A percentile compares a stretch with the other conserved stretches of the same genome.
These are phyloP conservation scores for Gaultheria prostrata DNA, from an alignment of 148 eudicot genomes.

Conservation along the genomic window DNA sequence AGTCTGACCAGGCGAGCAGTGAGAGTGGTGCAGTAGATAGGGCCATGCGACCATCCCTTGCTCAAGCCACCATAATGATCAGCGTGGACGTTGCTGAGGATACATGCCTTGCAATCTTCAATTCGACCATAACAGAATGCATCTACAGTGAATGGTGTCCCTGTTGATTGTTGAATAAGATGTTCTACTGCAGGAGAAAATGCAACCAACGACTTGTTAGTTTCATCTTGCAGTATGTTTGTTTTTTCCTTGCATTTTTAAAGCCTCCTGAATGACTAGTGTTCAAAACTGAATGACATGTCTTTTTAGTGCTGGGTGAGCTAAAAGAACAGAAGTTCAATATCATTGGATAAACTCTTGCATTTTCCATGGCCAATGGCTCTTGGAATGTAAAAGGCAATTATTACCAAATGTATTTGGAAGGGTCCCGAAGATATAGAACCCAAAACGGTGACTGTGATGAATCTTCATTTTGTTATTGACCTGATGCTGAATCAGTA, in stretches of 20 bases:
- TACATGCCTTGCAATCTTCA: constrained; percentile 47
- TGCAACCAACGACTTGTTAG: no score
- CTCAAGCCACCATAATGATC: constrained; percentile 68
- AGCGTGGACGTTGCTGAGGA: constrained; percentile 58
- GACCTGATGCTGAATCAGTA: not conserved
- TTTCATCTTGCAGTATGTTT: no score
- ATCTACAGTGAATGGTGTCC: constrained; percentile 63
- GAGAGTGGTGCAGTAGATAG: constrained; percentile 56
- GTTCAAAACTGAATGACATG: not conserved
- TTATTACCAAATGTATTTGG: not conserved
- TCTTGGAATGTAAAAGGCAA: not conserved
- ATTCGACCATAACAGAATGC: constrained; percentile 56
- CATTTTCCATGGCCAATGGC: not conserved
- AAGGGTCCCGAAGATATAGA: not conserved
- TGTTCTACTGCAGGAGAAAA: no score
- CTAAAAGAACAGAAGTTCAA: not conserved
- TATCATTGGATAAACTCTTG: no score
- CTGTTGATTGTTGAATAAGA: constrained; percentile 22
- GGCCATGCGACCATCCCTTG: constrained; percentile 64
- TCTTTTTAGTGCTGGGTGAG: not conserved
- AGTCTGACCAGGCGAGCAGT: constrained; percentile 53
- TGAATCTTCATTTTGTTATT: not conserved
- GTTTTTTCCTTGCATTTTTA: no score
- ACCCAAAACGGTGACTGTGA: not conserved
- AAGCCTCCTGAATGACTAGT: not conserved